phyloP scores from a whole-genome alignment of 306 rosid genomes.

The Dalbergia cultrata region DNA sequence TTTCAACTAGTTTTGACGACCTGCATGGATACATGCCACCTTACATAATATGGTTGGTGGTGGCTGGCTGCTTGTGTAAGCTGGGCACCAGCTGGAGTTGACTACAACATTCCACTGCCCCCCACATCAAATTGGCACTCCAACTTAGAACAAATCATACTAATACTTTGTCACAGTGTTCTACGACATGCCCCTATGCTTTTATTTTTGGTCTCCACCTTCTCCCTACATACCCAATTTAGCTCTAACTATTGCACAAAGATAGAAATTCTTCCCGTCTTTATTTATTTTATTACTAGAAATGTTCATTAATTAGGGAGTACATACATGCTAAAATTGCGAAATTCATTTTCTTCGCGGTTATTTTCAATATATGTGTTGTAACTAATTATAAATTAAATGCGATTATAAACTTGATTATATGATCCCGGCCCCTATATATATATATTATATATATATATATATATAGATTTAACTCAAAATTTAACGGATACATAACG shows the following conservation, averaged over 20 bases:
- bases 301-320: neutral
- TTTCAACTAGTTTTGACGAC: constrained; percentile 19
- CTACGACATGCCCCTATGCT: constrained; percentile 14
- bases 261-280: no score
- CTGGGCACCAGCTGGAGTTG: constrained; percentile 42
- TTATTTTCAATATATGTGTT: neutral
- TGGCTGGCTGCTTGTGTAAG: constrained; percentile 21
- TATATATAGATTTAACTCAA: neutral
- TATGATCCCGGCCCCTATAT: neutral
- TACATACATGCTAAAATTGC: no score
- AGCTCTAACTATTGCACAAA: no score
- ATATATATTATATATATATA: neutral
- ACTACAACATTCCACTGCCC: constrained; percentile 36
- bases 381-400: neutral
- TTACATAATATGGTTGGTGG: constrained; percentile 6
- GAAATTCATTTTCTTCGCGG: neutral
- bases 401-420: neutral
- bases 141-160: constrained; percentile 21
- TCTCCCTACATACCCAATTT: neutral
- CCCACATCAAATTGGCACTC: constrained; percentile 24
- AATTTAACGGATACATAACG: neutral
- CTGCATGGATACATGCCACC: neutral
- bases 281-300: no score
- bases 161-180: constrained; percentile 22
- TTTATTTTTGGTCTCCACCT: constrained; percentile 1